Evolutionary conservation across 1,139 yeast genomes (phyloP).

Genomic region (Nakaseomyces kungkrabaensis): DNA sequence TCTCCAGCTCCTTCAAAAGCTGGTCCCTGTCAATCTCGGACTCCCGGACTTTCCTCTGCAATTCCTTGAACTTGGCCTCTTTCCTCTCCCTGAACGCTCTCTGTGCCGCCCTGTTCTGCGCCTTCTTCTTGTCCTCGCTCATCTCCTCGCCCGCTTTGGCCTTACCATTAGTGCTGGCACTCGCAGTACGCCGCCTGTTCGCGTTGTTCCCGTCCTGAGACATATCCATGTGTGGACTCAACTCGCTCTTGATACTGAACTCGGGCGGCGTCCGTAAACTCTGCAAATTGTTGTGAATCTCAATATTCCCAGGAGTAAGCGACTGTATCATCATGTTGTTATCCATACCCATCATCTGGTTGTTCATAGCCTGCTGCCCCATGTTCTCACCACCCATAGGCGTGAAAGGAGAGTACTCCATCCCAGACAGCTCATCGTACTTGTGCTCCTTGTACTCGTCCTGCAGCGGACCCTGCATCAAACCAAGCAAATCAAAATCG

Average conservation of each 20-base stretch:
- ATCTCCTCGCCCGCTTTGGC: background rate
- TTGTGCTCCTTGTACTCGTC: background rate
- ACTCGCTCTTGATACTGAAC: constrained; percentile 1
- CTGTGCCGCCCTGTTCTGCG: constrained; percentile 96
- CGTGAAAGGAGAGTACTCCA: constrained; percentile 2
- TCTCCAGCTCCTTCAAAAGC: constrained; percentile 3
- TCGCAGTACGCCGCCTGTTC: background rate
- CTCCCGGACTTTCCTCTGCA: constrained; percentile 48
- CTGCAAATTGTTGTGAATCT: background rate
- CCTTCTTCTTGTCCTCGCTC: constrained; percentile 68
- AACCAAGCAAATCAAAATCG: constrained; percentile 1
- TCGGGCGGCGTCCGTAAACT: constrained; percentile 3
- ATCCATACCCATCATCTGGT: background rate
- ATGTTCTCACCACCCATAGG: background rate
- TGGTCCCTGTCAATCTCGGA: background rate
- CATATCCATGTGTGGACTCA: background rate
- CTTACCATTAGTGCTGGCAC: background rate
- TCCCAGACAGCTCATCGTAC: background rate
- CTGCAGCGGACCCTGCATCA: constrained; percentile 1
- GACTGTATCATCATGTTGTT: background rate
- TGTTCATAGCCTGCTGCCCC: background rate
- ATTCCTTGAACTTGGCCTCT: constrained; percentile 75
- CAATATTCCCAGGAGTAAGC: constrained; percentile 2
- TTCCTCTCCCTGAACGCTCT: constrained; percentile 93
- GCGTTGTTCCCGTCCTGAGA: background rate